These are phyloP conservation scores for Astrothelium macrocarpum DNA, from an alignment of 495 filamentous ascomycete species.

Conservation along the genomic window DNA sequence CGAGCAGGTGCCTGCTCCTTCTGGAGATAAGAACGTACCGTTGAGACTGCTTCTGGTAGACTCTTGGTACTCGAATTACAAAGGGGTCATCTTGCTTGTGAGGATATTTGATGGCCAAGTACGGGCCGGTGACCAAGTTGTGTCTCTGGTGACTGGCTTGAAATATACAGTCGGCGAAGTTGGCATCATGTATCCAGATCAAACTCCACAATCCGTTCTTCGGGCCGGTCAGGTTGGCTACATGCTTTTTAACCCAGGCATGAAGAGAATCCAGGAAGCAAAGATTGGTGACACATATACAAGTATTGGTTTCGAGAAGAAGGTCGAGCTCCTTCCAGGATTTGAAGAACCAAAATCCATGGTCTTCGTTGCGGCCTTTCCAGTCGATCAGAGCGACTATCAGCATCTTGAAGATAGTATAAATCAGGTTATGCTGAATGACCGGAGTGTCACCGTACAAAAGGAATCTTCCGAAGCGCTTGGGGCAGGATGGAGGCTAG, in stretches of 20 bases:
- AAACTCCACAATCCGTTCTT: constrained; percentile 67
- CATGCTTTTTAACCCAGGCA: constrained; percentile 92
- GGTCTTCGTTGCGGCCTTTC: constrained; percentile 97
- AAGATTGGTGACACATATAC: constrained; percentile 95
- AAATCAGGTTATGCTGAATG: constrained; percentile 85
- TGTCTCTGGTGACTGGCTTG: constrained; percentile 74
- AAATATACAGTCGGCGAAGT: constrained; percentile 93
- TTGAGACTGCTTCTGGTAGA: constrained; percentile 84
- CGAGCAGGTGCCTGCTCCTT: constrained; percentile 69
- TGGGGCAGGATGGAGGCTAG: constrained; percentile 86
- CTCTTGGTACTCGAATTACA: constrained; percentile 95
- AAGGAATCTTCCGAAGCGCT: constrained; percentile 91
- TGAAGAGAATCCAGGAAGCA: constrained; percentile 91
- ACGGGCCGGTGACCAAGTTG: constrained; percentile 68
- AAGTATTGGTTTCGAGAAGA: constrained; percentile 64
- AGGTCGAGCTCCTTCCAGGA: constrained; percentile 72
- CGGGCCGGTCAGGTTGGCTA: constrained; percentile 94
- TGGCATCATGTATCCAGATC: constrained; percentile 90
- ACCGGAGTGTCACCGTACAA: constrained; percentile 83
- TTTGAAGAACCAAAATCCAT: constrained; percentile 98
- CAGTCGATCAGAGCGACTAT: constrained; percentile 80
- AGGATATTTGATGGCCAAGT: constrained; percentile 84
- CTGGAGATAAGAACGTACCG: constrained; percentile 59
- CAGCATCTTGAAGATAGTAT: constrained; percentile 87
- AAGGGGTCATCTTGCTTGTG: constrained; percentile 85